Evolutionary conservation across 1,284 basidiomycete genomes (phyloP).

Genomic region (Pseudozyma pruni): DNA sequence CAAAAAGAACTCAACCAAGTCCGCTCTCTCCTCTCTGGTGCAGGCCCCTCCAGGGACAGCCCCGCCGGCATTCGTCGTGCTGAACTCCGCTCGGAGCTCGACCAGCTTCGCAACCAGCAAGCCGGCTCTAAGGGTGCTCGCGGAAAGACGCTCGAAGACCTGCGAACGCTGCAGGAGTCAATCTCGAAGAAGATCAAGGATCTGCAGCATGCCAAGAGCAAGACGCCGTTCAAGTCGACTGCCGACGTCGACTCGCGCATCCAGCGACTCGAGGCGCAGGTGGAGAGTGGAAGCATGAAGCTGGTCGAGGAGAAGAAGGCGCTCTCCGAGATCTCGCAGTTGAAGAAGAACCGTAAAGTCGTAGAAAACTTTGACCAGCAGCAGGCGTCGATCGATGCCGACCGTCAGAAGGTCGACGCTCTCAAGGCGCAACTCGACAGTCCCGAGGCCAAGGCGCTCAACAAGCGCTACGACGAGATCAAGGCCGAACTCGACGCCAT

Average conservation of each 20-base stretch:
- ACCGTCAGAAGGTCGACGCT: conserved; percentile 80
- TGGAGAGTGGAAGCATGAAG: conserved; percentile 91
- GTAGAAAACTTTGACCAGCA: conserved; percentile 69
- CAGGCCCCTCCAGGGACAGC: conserved; percentile 58
- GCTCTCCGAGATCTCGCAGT: conserved; percentile 84
- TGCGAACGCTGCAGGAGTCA: conserved; percentile 82
- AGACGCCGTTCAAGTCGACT: conserved; percentile 84
- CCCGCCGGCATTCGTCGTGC: conserved; percentile 78
- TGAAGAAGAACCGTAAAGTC: conserved; percentile 66
- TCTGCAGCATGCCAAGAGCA: conserved; percentile 82
- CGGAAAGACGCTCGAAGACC: conserved; percentile 81
- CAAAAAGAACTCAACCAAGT: conserved; percentile 72
- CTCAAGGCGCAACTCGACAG: conserved; percentile 87
- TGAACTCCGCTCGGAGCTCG: conserved; percentile 82
- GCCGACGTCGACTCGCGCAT: conserved; percentile 90
- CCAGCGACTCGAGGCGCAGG: conserved; percentile 77
- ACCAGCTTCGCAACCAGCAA: conserved; percentile 82
- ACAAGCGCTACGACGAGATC: conserved; percentile 84
- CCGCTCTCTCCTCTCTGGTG: conserved; percentile 73
- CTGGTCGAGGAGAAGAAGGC: conserved; percentile 96
- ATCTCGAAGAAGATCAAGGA: conserved; percentile 92
- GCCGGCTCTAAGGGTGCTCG: conserved; percentile 81
- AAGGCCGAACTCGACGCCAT: conserved; percentile 86
- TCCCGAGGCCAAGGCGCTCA: conserved; percentile 84
- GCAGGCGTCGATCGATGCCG: conserved; percentile 82